Evolutionary conservation across 2,329 filamentous ascomycete genomes (phyloP).

Genomic region (Didymella sp.): DNA sequence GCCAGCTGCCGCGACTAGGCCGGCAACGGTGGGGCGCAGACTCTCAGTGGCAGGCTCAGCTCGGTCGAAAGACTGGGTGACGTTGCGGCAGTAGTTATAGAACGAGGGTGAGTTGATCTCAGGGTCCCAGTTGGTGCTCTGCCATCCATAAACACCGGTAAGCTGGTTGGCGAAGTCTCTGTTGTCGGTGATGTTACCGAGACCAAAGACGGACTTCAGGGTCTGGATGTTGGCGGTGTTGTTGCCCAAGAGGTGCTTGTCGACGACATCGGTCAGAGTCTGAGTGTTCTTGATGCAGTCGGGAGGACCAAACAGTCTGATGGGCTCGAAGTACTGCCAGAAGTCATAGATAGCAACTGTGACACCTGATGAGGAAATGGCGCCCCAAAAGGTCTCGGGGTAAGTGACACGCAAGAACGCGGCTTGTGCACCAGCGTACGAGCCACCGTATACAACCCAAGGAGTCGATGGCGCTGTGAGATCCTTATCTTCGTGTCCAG

Average conservation of each 20-base stretch:
- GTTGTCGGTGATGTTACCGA: slow-evolving; percentile 57
- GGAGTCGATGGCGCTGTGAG: slow-evolving; percentile 70
- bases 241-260: slow-evolving; percentile 63
- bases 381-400: slow-evolving; percentile 78
- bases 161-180: slow-evolving; percentile 62
- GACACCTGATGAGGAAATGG: slow-evolving; percentile 82
- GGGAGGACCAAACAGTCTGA: slow-evolving; percentile 62
- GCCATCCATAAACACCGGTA: slow-evolving; percentile 59
- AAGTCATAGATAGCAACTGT: slow-evolving; percentile 79
- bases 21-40: slow-evolving; percentile 51
- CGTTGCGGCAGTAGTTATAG: slow-evolving; percentile 60
- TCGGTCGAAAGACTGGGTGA: slow-evolving; percentile 59
- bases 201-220: slow-evolving; percentile 63
- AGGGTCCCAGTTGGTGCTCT: slow-evolving; percentile 65
- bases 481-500: slow-evolving; percentile 67
- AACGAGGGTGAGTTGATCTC: slow-evolving; percentile 58
- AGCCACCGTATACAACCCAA: slow-evolving; percentile 83
- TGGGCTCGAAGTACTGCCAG: slow-evolving; percentile 69
- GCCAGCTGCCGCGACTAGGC: slow-evolving; percentile 58
- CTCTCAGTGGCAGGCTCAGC: slow-evolving; percentile 45
- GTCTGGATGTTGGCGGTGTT: slow-evolving; percentile 51
- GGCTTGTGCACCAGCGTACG: slow-evolving; percentile 81
- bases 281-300: slow-evolving; percentile 71
- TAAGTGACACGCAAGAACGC: slow-evolving; percentile 79
- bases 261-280: slow-evolving; percentile 64